These are phyloP conservation scores for Aspergillus sp. DNA, from an alignment of 2,329 filamentous ascomycete genomes.

Conservation along the genomic window DNA sequence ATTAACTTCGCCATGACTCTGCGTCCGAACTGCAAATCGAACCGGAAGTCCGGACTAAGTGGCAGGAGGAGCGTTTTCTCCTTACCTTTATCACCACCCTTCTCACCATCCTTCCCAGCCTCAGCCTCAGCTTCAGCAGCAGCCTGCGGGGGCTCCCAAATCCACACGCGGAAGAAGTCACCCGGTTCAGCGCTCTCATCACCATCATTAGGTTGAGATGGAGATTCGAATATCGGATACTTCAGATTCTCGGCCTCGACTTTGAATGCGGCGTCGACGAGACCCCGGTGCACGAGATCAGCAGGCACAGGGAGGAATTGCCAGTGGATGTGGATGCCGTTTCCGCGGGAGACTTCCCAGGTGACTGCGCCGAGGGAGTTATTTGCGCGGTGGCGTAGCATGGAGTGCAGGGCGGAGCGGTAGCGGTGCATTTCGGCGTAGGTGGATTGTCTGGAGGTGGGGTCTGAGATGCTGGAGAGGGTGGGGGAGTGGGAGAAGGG, in stretches of 20 bases:
- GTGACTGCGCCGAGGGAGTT: conserved; percentile 76
- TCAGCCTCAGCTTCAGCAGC: conserved; percentile 1
- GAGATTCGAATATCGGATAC: conserved; percentile 56
- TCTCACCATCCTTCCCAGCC: background rate
- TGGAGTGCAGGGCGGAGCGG: conserved; percentile 72
- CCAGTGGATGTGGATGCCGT: conserved; percentile 89
- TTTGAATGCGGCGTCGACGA: conserved; percentile 86
- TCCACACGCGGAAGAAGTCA: conserved; percentile 79
- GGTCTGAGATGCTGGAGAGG: conserved; percentile 64
- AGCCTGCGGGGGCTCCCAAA: conserved; percentile 59
- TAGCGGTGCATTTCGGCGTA: conserved; percentile 83
- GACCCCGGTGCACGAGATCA: conserved; percentile 66
- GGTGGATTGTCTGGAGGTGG: conserved; percentile 59
- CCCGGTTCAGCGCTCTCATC: conserved; percentile 47
- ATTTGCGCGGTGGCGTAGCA: conserved; percentile 58
- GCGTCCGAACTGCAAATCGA: conserved; percentile 88
- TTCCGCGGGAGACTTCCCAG: conserved; percentile 83
- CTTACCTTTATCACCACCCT: conserved; percentile 9
- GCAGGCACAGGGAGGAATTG: conserved; percentile 80
- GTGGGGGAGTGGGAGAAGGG: conserved; percentile 81
- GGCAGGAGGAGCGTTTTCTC: conserved; percentile 74
- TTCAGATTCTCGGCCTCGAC: conserved; percentile 78
- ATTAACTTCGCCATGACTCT: conserved; percentile 86
- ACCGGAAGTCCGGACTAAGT: conserved; percentile 70
- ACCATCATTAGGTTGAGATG: conserved; percentile 32